Evolutionary conservation across 1,284 basidiomycete species (phyloP), one percentile per base, ranked within the genome.

Genomic region (Fomes fomentarius): DNA sequence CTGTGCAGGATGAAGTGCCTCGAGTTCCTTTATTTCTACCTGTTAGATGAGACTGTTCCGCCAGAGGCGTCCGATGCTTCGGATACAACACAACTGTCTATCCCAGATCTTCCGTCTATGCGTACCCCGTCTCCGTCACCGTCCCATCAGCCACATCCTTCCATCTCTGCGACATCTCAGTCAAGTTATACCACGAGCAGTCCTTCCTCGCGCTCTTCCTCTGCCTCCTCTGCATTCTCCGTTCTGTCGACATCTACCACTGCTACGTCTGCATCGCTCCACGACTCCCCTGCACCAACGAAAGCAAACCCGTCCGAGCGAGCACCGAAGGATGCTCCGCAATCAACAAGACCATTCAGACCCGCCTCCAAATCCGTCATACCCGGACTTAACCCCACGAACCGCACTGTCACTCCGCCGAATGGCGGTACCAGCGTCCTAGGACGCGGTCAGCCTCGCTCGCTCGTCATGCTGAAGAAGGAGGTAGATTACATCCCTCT

Each of bases 1-100:
- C 39, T 34, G 3, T 34, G 4, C 52, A 95, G 93, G 63, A 95
- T 96, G 89, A 95, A 96, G 74, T 94, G 92, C 61, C 78, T 96
- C 22, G 94, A 96, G 67, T 94, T 96, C 64, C 74, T 96, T 4
- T 95, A 95, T 70, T 96, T 94, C 68, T 96, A 96, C 69, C 79
- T 96, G 4, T 76, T 94, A 47, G 93, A 94, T 56, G 93, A 96
- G 69, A 65, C 65, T 33, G 26, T 64, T 50, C 40, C 53, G 46
- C 34, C 43, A 46, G 33, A 54, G 53, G 10, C 30, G 31, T 21
- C 45, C 31, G 4, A 33, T 28, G n/a, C 45, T 7, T n/a, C 45
- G 35, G 24, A 45, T 45, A 44, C 51, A 8, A 47, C 54, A 46
- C 2, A 54, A 54, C 22, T 52, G 44, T 10, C 52, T 42, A 31